Conservation (phyloP, 164 flowering plant genomes). For the Vitis rotundifolia region DNA sequence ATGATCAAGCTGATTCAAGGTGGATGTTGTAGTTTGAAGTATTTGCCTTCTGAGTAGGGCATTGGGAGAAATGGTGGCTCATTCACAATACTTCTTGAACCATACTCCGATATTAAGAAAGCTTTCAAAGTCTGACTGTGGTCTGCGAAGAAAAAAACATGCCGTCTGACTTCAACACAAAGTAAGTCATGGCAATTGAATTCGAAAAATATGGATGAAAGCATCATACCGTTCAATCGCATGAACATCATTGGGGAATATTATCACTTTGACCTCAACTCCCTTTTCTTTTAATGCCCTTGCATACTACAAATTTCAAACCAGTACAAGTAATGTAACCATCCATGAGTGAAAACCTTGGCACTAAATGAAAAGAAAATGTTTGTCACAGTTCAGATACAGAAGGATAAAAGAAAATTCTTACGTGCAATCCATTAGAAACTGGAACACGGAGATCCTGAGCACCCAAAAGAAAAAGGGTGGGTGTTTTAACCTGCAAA, state of each 20-base stretch:
- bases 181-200: background rate
- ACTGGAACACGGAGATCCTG: constrained; percentile 91
- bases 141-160: constrained; percentile 51
- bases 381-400: background rate
- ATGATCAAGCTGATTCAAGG: constrained; percentile 4
- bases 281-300: constrained; percentile 86
- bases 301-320: constrained; percentile 55
- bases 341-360: background rate
- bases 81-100: constrained; percentile 84
- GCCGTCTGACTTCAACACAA: constrained; percentile 1
- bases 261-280: constrained; percentile 58
- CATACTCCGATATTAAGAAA: constrained; percentile 90
- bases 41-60: background rate
- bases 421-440: constrained; percentile 88
- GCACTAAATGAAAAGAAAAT: background rate
- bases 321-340: background rate
- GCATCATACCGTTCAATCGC: constrained; percentile 58
- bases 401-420: constrained; percentile 3
- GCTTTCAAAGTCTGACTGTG: constrained; percentile 92
- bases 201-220: background rate
- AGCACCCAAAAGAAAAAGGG: constrained; percentile 84
- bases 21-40: background rate
- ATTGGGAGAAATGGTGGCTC: constrained; percentile 17
- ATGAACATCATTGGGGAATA: constrained; percentile 84
- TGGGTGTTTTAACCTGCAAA: constrained; percentile 90